Evolutionary conservation across 768 basidiomycete species (phyloP).

Genomic region (Lepiota venenata): DNA sequence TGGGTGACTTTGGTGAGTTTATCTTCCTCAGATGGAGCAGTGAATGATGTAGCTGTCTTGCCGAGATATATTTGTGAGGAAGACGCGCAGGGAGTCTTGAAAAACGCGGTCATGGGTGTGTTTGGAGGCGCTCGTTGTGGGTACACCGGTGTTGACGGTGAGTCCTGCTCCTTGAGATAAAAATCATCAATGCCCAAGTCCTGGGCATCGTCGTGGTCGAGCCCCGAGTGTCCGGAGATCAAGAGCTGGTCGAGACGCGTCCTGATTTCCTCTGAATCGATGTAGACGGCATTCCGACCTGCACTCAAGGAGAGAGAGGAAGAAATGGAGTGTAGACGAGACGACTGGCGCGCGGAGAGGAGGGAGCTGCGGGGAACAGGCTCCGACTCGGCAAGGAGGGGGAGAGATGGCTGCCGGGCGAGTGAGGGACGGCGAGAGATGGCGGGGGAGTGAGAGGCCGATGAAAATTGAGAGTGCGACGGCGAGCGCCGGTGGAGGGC

Average conservation of each 20-base stretch:
- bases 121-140: constrained; percentile 16
- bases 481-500: neutral
- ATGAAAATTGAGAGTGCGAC: neutral
- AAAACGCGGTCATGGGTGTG: constrained; percentile 16
- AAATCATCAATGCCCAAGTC: constrained; percentile 7
- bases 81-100: constrained; percentile 17
- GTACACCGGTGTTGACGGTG: neutral
- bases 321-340: constrained; percentile 5
- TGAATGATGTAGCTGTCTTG: neutral
- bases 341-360: constrained; percentile 2
- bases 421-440: constrained; percentile 13
- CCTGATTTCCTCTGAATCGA: constrained; percentile 29
- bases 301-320: constrained; percentile 7
- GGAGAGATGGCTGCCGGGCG: constrained; percentile 13
- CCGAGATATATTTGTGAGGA: constrained; percentile 27
- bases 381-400: constrained; percentile 13
- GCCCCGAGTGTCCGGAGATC: constrained; percentile 13
- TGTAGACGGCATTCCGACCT: constrained; percentile 31
- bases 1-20: neutral
- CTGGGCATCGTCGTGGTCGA: constrained; percentile 4
- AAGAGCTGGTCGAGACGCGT: constrained; percentile 23
- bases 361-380: constrained; percentile 4
- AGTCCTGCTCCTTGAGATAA: constrained; percentile 3
- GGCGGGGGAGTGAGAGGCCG: neutral
- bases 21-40: neutral